Evolutionary conservation across 2,329 filamentous ascomycete species (phyloP).

Genomic region (Botryotinia convoluta): DNA sequence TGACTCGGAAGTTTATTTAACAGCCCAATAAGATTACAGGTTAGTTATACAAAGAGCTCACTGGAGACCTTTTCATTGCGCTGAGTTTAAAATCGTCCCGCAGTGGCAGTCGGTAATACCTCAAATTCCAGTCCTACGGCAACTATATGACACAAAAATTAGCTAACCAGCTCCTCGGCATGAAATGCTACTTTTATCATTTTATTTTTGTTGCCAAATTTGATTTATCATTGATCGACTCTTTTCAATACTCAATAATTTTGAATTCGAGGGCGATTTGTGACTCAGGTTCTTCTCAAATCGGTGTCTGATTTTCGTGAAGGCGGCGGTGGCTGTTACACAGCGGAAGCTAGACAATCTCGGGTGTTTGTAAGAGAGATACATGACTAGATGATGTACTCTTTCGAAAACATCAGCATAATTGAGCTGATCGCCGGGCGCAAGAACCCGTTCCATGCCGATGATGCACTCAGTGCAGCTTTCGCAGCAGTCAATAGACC

Average conservation of each 20-base stretch:
- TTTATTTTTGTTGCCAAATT: neutral
- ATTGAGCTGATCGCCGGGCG: neutral
- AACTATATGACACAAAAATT: neutral
- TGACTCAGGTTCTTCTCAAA: neutral
- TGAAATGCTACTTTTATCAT: neutral
- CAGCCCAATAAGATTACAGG: neutral
- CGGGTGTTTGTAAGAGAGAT: neutral
- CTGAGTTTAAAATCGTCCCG: too few relatives aligned
- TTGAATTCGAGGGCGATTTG: neutral
- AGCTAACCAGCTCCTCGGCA: neutral
- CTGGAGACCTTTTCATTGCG: neutral
- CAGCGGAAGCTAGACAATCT: neutral
- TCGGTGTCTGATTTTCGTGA: neutral
- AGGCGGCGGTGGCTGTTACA: neutral
- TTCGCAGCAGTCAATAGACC: neutral
- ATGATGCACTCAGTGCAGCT: neutral
- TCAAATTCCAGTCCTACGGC: neutral
- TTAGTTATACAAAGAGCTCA: neutral
- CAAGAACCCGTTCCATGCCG: neutral
- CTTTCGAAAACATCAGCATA: neutral
- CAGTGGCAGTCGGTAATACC: neutral
- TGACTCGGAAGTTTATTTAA: neutral
- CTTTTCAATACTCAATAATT: neutral
- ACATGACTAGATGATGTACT: neutral
- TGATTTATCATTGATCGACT: neutral